These are phyloP conservation scores for Pythium periplocum DNA, from an alignment of 352 stramenopile genomes.

Conservation along the genomic window DNA sequence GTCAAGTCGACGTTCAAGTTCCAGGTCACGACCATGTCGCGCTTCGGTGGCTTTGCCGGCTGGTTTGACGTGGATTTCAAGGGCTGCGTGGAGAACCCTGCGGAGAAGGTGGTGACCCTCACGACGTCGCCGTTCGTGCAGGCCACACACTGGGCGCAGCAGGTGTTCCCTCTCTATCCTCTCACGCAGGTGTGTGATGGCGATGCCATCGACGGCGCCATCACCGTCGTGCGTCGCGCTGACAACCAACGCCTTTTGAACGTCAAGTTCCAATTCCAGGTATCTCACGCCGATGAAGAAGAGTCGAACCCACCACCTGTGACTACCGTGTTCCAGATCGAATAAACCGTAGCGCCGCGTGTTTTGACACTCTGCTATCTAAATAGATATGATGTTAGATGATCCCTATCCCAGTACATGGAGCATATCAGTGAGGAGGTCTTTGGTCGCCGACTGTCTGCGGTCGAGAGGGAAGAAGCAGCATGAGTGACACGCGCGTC, in stretches of 20 bases:
- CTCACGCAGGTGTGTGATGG: constrained; percentile 80
- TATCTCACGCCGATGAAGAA: constrained; percentile 62
- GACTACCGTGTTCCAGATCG: constrained; percentile 80
- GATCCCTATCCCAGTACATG: constrained; percentile 6
- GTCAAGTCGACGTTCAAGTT: constrained; percentile 70
- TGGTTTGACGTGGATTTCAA: constrained; percentile 99
- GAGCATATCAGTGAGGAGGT: too few relatives aligned
- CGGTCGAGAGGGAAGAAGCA: too few relatives aligned
- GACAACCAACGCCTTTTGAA: constrained; percentile 89
- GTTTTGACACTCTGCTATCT: constrained; percentile 5
- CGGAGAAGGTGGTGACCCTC: constrained; percentile 77
- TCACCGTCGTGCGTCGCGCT: constrained; percentile 65
- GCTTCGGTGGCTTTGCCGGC: constrained; percentile 93
- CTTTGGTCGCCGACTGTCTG: too few relatives aligned
- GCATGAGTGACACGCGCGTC: background rate
- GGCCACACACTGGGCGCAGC: constrained; percentile 85
- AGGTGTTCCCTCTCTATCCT: constrained; percentile 82
- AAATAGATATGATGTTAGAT: constrained; percentile 16
- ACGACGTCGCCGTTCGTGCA: constrained; percentile 89
- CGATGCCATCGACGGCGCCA: constrained; percentile 62
- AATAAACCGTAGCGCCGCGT: constrained; percentile 34
- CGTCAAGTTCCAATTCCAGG: constrained; percentile 80
- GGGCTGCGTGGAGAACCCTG: constrained; percentile 76
- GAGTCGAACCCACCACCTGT: constrained; percentile 30
- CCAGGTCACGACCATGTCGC: constrained; percentile 81